A percentile compares a stretch with the other conserved stretches of the same genome.
Conservation (phyloP, 2,329 filamentous ascomycete genomes). For the Oidium heveae region DNA sequence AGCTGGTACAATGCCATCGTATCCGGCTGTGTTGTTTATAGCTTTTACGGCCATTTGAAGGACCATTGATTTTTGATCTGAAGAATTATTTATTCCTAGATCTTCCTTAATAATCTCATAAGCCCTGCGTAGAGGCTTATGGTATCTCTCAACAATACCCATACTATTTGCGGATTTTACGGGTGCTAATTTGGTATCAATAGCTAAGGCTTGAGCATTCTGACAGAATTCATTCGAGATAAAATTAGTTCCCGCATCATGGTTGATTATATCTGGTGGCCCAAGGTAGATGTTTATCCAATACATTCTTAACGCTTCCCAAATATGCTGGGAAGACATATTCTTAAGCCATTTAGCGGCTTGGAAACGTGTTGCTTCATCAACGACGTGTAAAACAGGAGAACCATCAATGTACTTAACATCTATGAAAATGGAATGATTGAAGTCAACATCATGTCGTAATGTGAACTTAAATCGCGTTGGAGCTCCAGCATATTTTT, state of each 20-base stretch:
- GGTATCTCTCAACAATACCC: neutral
- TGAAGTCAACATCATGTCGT: neutral
- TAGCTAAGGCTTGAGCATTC: neutral
- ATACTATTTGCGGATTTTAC: neutral
- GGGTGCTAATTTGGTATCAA: neutral
- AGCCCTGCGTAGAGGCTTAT: neutral
- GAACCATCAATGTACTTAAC: neutral
- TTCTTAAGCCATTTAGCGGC: neutral
- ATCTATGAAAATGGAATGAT: neutral
- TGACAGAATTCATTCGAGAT: neutral
- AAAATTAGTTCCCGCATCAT: neutral
- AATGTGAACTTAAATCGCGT: conserved; percentile 1
- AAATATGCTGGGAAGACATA: neutral
- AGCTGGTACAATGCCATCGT: neutral
- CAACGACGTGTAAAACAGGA: neutral
- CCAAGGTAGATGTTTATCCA: neutral
- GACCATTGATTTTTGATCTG: neutral
- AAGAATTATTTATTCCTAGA: neutral
- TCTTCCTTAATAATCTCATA: neutral
- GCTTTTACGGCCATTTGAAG: neutral
- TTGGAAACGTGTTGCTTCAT: neutral
- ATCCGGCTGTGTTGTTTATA: neutral
- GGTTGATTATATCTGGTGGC: neutral
- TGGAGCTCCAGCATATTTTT: neutral
- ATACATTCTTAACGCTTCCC: neutral